These are phyloP conservation scores for Mycena galopus DNA, from an alignment of 768 basidiomycete species.

Conservation along the genomic window DNA sequence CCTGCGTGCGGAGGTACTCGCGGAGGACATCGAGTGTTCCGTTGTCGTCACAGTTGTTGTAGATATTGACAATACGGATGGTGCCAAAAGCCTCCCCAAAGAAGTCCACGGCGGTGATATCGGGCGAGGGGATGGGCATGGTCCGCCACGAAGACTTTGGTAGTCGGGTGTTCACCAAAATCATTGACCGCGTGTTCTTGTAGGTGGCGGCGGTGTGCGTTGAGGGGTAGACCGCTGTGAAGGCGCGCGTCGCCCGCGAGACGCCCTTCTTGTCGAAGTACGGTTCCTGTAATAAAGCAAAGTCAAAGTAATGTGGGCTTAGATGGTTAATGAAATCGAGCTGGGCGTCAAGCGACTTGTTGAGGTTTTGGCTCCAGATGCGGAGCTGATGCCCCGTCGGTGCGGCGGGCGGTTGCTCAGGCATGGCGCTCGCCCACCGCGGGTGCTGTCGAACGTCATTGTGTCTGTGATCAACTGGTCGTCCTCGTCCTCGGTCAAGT, in stretches of 20 bases:
- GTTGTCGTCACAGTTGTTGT: conserved; percentile 36
- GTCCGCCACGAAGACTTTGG: background rate
- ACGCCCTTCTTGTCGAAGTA: no score
- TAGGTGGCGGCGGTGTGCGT: conserved; percentile 31
- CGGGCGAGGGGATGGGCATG: conserved; percentile 11
- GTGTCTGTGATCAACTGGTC: no score
- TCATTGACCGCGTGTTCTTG: background rate
- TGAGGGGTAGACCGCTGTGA: conserved; percentile 45
- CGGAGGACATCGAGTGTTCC: conserved; percentile 5
- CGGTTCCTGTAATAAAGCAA: no score
- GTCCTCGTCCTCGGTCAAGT: no score
- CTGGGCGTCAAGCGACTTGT: no score
- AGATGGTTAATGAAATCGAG: no score
- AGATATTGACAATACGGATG: conserved; percentile 48
- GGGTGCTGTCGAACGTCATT: no score
- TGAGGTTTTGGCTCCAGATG: no score
- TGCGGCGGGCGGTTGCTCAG: no score
- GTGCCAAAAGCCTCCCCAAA: conserved; percentile 29
- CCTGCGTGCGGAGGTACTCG: background rate
- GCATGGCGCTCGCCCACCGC: no score
- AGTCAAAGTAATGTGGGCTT: no score
- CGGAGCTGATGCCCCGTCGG: no score
- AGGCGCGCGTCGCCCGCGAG: conserved; percentile 10
- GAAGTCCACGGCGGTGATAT: conserved; percentile 44
- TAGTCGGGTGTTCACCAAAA: conserved; percentile 12